Evolutionary conservation across 805 yeast species (phyloP).

Genomic region (Komagataella ulmi): DNA sequence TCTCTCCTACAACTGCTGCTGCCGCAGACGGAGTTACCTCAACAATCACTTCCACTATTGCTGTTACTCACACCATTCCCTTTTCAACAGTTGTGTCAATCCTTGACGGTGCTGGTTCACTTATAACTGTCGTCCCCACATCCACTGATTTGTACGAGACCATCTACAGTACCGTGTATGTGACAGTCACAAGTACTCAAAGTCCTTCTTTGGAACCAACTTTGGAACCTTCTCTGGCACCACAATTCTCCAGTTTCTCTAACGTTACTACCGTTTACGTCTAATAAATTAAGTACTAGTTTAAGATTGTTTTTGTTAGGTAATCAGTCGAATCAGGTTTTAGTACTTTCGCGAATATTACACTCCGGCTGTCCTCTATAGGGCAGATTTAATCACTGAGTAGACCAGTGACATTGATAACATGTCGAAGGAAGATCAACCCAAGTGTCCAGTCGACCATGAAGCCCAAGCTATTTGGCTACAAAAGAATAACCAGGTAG

Average conservation of each 20-base stretch:
- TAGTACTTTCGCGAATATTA: slow-evolving; percentile 1
- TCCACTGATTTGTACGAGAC: slow-evolving; percentile 15
- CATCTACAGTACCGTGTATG: slow-evolving; percentile 6
- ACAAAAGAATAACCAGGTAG: slow-evolving; percentile 10
- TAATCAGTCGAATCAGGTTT: background rate
- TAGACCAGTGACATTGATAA: background rate
- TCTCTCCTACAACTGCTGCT: slow-evolving; percentile 2
- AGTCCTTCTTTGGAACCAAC: background rate
- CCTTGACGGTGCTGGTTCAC: slow-evolving; percentile 15
- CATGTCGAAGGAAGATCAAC: slow-evolving; percentile 4
- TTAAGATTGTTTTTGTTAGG: background rate
- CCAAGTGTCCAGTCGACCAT: slow-evolving; percentile 60
- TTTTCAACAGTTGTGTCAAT: slow-evolving; percentile 17
- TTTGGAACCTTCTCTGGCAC: background rate
- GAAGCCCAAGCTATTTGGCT: slow-evolving; percentile 48
- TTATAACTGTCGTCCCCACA: slow-evolving; percentile 14
- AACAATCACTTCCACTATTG: slow-evolving; percentile 5
- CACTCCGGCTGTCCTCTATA: too few species aligned
- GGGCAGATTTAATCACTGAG: background rate
- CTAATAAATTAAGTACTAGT: slow-evolving; percentile 1
- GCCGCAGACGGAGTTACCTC: slow-evolving; percentile 3
- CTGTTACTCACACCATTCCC: slow-evolving; percentile 13
- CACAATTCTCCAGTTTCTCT: slow-evolving; percentile 2
- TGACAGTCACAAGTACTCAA: slow-evolving; percentile 4
- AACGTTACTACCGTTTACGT: slow-evolving; percentile 6